phyloP scores from a whole-genome alignment of 1,284 basidiomycete species.

The Polyporus tsugae region DNA sequence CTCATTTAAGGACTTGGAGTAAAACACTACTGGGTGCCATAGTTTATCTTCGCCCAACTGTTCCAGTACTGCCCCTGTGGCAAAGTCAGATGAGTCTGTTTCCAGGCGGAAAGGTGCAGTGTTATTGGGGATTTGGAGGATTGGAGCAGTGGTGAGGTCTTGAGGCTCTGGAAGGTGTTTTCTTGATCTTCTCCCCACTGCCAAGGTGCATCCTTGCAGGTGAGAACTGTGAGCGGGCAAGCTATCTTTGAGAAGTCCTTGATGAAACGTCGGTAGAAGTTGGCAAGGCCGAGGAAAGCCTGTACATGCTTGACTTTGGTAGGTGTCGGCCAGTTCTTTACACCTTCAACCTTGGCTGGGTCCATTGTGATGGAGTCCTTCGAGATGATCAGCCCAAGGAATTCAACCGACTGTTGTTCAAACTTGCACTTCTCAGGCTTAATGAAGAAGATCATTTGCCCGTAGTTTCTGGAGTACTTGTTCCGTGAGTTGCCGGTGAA shows the following conservation, averaged over 20 bases:
- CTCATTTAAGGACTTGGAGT: conserved; percentile 13
- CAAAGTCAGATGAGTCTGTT: conserved; percentile 18
- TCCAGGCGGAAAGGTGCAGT: background rate
- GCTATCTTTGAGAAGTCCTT: conserved; percentile 40
- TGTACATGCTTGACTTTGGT: conserved; percentile 30
- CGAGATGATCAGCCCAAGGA: background rate
- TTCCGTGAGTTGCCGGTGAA: conserved; percentile 30
- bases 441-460: conserved; percentile 38
- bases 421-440: conserved; percentile 51
- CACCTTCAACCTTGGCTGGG: conserved; percentile 17
- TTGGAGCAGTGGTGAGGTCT: conserved; percentile 12
- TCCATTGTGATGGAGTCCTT: conserved; percentile 14
- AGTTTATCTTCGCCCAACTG: conserved; percentile 18
- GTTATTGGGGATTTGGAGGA: background rate
- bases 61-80: conserved; percentile 17
- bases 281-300: conserved; percentile 24
- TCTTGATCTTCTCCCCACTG: conserved; percentile 29
- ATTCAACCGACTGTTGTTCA: conserved; percentile 36
- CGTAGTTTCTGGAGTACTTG: conserved; percentile 43
- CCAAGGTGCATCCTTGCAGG: conserved; percentile 28
- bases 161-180: conserved; percentile 41
- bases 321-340: conserved; percentile 18
- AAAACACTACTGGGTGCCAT: conserved; percentile 23
- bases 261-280: conserved; percentile 41
- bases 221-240: conserved; percentile 36